phyloP scores from a whole-genome alignment of 1,284 basidiomycete species.

The Cryptococcus neoformans region DNA sequence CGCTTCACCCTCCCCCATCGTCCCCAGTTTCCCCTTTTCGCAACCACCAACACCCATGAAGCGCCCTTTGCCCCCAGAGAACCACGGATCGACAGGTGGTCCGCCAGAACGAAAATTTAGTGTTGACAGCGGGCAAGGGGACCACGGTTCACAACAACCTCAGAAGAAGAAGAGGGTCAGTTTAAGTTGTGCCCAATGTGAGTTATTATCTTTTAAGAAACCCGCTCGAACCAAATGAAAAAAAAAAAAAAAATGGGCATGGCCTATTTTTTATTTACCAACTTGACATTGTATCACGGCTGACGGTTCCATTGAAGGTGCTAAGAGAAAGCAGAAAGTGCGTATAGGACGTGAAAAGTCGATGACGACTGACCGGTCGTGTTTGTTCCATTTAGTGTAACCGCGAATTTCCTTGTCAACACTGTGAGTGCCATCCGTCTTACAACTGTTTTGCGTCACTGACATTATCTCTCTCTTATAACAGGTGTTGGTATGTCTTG shows the following conservation, averaged over 20 bases:
- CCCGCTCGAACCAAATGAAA: neutral
- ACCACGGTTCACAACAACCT: constrained; percentile 1
- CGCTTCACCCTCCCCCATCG: constrained; percentile 20
- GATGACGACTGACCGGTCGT: neutral
- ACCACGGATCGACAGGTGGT: constrained; percentile 1
- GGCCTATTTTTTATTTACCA: neutral
- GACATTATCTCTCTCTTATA: neutral
- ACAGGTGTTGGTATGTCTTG: constrained; percentile 25
- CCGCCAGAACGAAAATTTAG: constrained; percentile 22
- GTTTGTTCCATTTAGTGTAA: constrained; percentile 35
- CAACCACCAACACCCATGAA: constrained; percentile 17
- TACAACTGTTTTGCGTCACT: neutral
- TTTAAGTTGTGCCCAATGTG: constrained; percentile 49
- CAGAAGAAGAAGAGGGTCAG: constrained; percentile 49
- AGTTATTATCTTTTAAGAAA: constrained; percentile 12
- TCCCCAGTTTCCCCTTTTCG: constrained; percentile 4
- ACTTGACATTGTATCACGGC: neutral
- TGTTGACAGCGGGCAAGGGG: constrained; percentile 8
- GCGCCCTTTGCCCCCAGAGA: constrained; percentile 13
- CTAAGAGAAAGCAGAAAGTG: constrained; percentile 49
- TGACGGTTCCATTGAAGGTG: constrained; percentile 21
- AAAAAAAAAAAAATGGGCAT: too few species aligned
- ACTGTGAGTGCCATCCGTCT: constrained; percentile 32
- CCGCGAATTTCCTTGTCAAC: constrained; percentile 50
- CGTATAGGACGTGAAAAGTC: neutral